Base-by-base conservation (phyloP, 345 rosid species). In the Brassica napus region DNA sequence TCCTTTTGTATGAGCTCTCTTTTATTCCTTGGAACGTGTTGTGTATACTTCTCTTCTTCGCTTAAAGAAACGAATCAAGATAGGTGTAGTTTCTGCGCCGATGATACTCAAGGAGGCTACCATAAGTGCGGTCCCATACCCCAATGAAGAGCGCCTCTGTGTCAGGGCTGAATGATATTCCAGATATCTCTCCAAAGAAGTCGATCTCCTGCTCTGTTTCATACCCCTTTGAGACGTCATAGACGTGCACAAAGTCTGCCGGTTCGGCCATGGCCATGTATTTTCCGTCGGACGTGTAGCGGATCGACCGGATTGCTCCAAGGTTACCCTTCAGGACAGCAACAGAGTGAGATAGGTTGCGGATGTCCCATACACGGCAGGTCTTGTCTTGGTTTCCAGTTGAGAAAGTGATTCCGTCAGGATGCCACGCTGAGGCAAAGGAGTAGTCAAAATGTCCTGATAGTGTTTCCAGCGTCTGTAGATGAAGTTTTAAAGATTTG, bases 371-470 rank as follows among this genome's bases (percentile, higher is more conserved):
- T n/a, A 92, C 83, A 32, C 92, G 86, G 75, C 92, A 90, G 23
- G 94, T 90, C 83, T 87, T 92, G 82, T 92, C 97, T 73, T 92
- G 94, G 83, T 90, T 92, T 62, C 97, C 97, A 0, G 94, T 92
- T 8, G 93, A 88, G 69, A 89, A 89, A 21, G 88, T 88, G 75
- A 83, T 57, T 16, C 97, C 97, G 23, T 88, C 86, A 0, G 94
- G 97, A 74, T 92, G 85, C 93, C 97, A 92, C 5, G 93, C 92
- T 0, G 97, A 89, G 62, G 97, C 92, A 86, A 92, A 92, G 3
- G 94, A 92, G 82, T 68, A 90, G 68, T 92, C 97, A 79, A 87
- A 39, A 72, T 92, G 97, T 49, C 94, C 97, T 0, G 67, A 73
- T 34, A 92, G 78, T 2, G 87, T 75, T 75, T 70, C 75, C 30